Conservation (phyloP, 305 asterid species). For the Caryopteris hybrid region DNA sequence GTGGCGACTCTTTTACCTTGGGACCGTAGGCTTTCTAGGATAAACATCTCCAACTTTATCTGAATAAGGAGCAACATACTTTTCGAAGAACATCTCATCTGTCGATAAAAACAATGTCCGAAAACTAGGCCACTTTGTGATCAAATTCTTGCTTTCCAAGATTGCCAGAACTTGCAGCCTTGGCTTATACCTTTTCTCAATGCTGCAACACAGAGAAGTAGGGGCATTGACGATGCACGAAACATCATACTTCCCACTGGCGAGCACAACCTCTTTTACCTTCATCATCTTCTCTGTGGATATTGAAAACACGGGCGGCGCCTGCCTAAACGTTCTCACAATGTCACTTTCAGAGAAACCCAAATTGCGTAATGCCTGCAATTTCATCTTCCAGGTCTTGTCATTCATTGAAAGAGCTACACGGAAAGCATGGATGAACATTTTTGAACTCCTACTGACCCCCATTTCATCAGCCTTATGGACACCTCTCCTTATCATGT, state of each 20-base stretch:
- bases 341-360: conserved; percentile 31
- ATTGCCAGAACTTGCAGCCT: conserved; percentile 18
- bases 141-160: conserved; percentile 20
- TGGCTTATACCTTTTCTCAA: conserved; percentile 28
- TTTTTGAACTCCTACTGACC: conserved; percentile 10
- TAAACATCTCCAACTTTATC: conserved; percentile 12
- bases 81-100: not conserved
- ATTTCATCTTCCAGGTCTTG: conserved; percentile 17
- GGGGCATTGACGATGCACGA: conserved; percentile 17
- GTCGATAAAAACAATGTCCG: not conserved
- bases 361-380: conserved; percentile 20
- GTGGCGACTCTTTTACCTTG: too few relatives aligned
- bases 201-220: conserved; percentile 15
- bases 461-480: conserved; percentile 26
- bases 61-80: conserved; percentile 16
- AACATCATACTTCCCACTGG: conserved; percentile 19
- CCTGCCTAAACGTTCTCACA: conserved; percentile 7
- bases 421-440: conserved; percentile 27
- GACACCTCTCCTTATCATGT: conserved; percentile 17
- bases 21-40: too few relatives aligned
- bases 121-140: conserved; percentile 14
- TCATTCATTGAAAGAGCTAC: conserved; percentile 19
- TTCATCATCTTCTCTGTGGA: conserved; percentile 22
- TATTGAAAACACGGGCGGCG: conserved; percentile 17
- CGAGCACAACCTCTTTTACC: conserved; percentile 16